Evolutionary conservation across 352 stramenopile genomes (phyloP), one percentile per base, ranked within the genome.

Genomic region (Pythium aphanidermatum): DNA sequence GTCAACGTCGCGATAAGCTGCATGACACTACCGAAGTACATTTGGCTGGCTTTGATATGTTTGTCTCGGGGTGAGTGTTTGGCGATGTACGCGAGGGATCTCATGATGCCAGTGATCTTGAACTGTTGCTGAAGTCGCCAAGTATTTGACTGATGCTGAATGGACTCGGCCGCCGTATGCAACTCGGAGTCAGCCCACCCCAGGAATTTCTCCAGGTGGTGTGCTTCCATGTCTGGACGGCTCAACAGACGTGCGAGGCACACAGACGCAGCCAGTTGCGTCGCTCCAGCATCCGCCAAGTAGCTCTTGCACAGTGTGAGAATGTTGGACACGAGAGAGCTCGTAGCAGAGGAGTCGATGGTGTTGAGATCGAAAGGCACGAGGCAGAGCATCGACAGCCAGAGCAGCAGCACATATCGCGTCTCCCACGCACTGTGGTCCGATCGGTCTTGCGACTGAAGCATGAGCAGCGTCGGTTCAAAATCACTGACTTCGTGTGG

Each of bases 331-430:
- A 96, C 85, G 12, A 96, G 80, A 13, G 74, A 81, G 29, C 46
- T 61, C 27, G 43, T 51, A 24, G 46, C 28, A 1, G 88, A 94
- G 38, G 87, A 97, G 70, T 99, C 95, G 47, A 99, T 97, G 2
- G 88, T 95, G 38, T 81, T 65, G 39, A 99, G 85, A 65, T 99
- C 86, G 65, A 99, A 99, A 0, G 97, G 97, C 17, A 99, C 92
- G 21, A 99, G 77, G 52, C 90, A 97, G 30, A 99, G 76, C 65
- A 99, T 98, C 10, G 83, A 95, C 33, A 99, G 72, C 97, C 97
- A 99, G 20, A 98, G 78, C 60, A 99, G 74, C 35, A 99, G 60
- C 33, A 91, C 77, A 43, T 90, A 93, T 34, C 81, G 80, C 41
- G 67, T 87, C 54, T 87, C 68, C 74, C 72, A 87, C 20, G 61